Evolutionary conservation across 2,329 filamentous ascomycete genomes (phyloP), one percentile per base, ranked within the genome.

Genomic region (Monilinia laxa): DNA sequence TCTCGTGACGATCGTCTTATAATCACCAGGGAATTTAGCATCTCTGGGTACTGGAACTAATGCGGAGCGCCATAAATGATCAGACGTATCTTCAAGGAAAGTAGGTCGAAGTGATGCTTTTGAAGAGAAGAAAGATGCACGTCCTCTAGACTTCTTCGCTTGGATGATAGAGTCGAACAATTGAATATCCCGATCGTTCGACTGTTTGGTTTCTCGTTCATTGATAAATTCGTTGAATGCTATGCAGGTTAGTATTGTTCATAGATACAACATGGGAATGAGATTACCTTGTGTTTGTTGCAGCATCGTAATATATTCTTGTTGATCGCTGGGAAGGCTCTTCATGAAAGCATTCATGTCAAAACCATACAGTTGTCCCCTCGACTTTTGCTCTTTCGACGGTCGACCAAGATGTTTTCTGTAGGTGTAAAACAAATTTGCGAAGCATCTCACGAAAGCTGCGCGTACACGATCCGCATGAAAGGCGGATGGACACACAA

Each of bases 91-190:
- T 62, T 84, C 84, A 14, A 95, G 80, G 78, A 90, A 94, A 42
- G 83, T 83, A 4, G 85, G 80, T 54, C 73, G 73, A 42, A 67
- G 70, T 0, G 72, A 71, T 12, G 71, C 68, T 63, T 74, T 75
- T 3, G 71, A 70, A 16, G 73, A 70, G 65, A 76, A 84, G 6
- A 85, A 87, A 12, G 85, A 86, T 12, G 87, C 81, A 12, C 85
- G 83, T 49, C 88, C 90, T 54, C 85, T 81, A 69, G 86, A 85
- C 68, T 82, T 83, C 81, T 95, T 95, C 42, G 90, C 90, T 62
- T 94, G 82, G 73, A 95, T 91, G 73, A 95, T 88, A 76, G 93
- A 90, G 77, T 95, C 91, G 73, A 95, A 95, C 1, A 95, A 83
- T 66, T 90, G 89, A 73, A 94, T 87, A 2, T 83, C 78, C 0